Evolutionary conservation across 345 rosid species (phyloP).

Genomic region (Eucalyptus decipiens): DNA sequence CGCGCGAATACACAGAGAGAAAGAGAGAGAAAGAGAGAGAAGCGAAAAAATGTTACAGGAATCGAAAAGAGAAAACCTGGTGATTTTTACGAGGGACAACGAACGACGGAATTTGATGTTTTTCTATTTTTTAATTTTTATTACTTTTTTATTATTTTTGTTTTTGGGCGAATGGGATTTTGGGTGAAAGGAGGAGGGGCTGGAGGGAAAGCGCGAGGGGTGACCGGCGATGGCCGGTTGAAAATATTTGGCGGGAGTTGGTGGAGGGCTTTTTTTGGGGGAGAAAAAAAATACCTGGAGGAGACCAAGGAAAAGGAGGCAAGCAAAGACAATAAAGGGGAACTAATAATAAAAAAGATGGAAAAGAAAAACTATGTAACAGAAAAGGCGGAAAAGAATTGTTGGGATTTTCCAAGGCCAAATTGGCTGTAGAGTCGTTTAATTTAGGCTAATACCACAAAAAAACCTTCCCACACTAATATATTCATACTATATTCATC

Average conservation of each 20-base stretch:
- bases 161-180: background rate
- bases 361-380: background rate
- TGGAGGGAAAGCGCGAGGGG: background rate
- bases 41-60: background rate
- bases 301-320: background rate
- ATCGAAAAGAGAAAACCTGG: background rate
- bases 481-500: too few species aligned
- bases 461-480: too few species aligned
- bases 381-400: background rate
- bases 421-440: background rate
- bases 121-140: background rate
- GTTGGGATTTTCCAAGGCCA: background rate
- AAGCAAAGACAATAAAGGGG: background rate
- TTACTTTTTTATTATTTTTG: background rate
- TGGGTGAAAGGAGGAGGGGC: background rate
- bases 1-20: background rate
- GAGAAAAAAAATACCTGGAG: background rate
- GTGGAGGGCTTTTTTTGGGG: background rate
- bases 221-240: constrained; percentile 3
- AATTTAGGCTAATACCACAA: background rate
- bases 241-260: constrained; percentile 1
- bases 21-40: background rate
- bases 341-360: background rate
- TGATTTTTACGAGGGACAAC: background rate
- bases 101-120: background rate